These are phyloP conservation scores for Agrostemma githago DNA, from an alignment of 148 eudicot species.

Conservation along the genomic window DNA sequence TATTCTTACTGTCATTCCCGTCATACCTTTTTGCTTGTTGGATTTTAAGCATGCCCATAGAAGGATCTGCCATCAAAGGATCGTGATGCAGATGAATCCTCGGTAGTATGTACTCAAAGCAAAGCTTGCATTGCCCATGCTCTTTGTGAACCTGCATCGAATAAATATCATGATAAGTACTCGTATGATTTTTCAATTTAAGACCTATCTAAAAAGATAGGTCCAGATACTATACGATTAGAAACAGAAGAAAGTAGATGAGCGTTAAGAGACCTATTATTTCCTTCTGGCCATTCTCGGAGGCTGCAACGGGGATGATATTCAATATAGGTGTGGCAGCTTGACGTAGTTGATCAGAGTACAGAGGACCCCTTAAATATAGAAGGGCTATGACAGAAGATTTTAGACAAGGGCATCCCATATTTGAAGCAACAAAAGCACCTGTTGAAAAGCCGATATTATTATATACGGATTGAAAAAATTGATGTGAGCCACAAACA, in stretches of 20 bases:
- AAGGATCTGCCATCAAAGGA: constrained; percentile 73
- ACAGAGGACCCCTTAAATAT: constrained; percentile 42
- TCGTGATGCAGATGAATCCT: constrained; percentile 88
- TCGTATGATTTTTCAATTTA: neutral
- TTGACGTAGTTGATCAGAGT: constrained; percentile 85
- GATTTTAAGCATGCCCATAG: constrained; percentile 61
- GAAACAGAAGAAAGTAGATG: constrained; percentile 63
- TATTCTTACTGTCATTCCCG: constrained; percentile 71
- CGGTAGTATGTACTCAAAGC: constrained; percentile 86
- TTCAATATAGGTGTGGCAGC: constrained; percentile 88
- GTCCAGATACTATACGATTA: constrained; percentile 31
- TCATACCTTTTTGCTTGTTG: constrained; percentile 82
- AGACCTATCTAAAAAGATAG: neutral
- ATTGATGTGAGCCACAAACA: constrained; percentile 34
- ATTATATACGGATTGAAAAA: constrained; percentile 35
- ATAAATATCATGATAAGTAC: constrained; percentile 13
- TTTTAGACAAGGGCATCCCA: constrained; percentile 37
- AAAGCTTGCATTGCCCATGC: constrained; percentile 90
- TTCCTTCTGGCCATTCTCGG: constrained; percentile 50
- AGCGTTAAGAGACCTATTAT: constrained; percentile 58
- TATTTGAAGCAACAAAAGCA: constrained; percentile 36
- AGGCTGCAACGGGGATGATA: constrained; percentile 64
- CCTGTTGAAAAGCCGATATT: constrained; percentile 32
- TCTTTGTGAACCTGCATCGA: constrained; percentile 78
- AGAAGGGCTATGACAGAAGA: constrained; percentile 32